phyloP scores from a whole-genome alignment of 768 basidiomycete genomes.

The Suillus weaverae region DNA sequence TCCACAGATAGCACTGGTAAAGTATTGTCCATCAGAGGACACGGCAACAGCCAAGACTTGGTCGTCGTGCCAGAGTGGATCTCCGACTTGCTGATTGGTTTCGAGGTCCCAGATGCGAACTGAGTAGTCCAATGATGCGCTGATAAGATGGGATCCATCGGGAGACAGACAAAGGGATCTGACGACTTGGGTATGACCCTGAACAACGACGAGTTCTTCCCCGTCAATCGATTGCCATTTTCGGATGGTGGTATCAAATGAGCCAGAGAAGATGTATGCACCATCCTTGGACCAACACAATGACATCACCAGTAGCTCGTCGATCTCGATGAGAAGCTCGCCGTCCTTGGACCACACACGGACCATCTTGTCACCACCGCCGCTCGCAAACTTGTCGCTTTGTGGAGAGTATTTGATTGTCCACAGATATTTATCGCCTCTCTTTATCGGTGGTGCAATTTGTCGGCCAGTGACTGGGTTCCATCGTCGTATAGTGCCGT shows the following conservation, averaged over 20 bases:
- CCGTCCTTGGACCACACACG: neutral
- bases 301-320: neutral
- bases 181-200: neutral
- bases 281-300: constrained; percentile 1
- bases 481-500: constrained; percentile 17
- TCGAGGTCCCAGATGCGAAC: constrained; percentile 2
- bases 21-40: constrained; percentile 74
- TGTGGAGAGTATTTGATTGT: constrained; percentile 1
- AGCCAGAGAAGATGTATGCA: neutral
- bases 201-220: neutral
- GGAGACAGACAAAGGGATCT: neutral
- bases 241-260: neutral
- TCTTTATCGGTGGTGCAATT: neutral
- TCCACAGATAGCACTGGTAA: constrained; percentile 68
- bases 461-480: constrained; percentile 7
- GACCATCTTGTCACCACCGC: neutral
- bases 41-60: constrained; percentile 76
- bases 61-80: constrained; percentile 70
- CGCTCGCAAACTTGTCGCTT: neutral
- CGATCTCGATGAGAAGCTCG: neutral
- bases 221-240: neutral
- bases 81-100: constrained; percentile 13
- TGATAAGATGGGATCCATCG: neutral
- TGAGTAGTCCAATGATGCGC: neutral
- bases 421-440: too few species aligned